Conservation (phyloP, 228 moss, liverwort and hornwort species). For the Sphagnum fallax region DNA sequence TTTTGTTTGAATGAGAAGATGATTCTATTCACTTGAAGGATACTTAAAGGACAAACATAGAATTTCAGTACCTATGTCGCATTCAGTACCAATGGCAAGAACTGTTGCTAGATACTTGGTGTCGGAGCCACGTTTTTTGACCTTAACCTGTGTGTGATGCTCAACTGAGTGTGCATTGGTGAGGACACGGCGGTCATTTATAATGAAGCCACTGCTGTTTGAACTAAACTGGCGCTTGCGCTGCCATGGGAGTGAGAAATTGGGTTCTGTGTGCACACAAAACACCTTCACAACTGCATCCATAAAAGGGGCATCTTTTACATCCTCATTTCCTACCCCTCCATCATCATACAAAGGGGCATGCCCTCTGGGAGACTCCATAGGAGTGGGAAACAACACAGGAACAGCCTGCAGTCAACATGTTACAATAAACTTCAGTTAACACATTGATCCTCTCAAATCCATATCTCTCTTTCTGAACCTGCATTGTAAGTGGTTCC, state of each 20-base stretch:
- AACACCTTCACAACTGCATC: constrained; percentile 53
- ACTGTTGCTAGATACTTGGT: constrained; percentile 47
- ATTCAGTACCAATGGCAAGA: constrained; percentile 53
- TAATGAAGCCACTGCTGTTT: constrained; percentile 47
- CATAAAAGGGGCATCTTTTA: constrained; percentile 36
- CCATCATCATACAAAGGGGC: background rate
- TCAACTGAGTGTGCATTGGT: constrained; percentile 53
- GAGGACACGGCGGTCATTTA: constrained; percentile 30
- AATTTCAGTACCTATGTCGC: constrained; percentile 10
- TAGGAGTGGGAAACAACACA: constrained; percentile 39
- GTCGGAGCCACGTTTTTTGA: constrained; percentile 47
- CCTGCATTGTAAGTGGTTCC: background rate
- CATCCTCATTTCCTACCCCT: constrained; percentile 28
- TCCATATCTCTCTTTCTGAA: background rate
- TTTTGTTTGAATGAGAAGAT: too few species aligned
- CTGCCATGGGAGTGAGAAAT: constrained; percentile 50
- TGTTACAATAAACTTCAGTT: background rate
- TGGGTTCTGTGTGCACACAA: constrained; percentile 23
- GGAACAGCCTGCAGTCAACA: background rate
- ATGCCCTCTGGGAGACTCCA: background rate
- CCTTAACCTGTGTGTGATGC: constrained; percentile 54
- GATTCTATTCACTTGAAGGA: too few species aligned
- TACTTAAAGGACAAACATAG: background rate
- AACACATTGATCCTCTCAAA: background rate
- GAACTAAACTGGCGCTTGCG: constrained; percentile 28